These are phyloP conservation scores for Alternaria tenuissima DNA, from an alignment of 2,329 filamentous ascomycete species.

Conservation along the genomic window DNA sequence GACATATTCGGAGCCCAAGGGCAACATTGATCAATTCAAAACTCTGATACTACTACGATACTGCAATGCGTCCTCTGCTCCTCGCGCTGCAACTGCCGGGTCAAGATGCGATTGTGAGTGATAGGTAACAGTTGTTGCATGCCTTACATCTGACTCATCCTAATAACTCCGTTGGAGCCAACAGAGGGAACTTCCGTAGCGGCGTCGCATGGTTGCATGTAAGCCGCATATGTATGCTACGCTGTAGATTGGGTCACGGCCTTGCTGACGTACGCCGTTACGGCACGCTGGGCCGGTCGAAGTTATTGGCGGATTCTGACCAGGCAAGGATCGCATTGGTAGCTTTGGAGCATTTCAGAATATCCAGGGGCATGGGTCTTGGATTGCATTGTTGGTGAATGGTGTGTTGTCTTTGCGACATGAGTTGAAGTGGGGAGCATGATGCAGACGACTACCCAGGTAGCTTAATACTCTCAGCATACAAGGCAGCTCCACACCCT, in stretches of 20 bases:
- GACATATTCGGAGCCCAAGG: neutral
- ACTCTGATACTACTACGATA: neutral
- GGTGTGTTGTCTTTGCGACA: neutral
- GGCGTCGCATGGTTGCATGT: slow-evolving; percentile 5
- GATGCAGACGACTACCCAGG: neutral
- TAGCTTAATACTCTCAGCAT: neutral
- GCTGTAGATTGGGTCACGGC: slow-evolving; percentile 11
- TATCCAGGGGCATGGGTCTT: slow-evolving; percentile 1
- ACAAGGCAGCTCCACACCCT: neutral
- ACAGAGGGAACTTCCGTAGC: slow-evolving; percentile 3
- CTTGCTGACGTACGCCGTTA: slow-evolving; percentile 18
- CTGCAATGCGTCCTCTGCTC: neutral
- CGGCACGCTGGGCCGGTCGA: neutral
- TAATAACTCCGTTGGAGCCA: slow-evolving; percentile 6
- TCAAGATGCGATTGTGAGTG: no score
- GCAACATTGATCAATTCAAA: neutral
- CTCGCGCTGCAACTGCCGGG: neutral
- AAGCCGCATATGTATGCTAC: slow-evolving; percentile 13
- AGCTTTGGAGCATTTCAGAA: neutral
- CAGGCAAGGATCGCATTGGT: neutral
- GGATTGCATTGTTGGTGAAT: neutral
- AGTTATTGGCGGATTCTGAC: neutral
- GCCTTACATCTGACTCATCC: slow-evolving; percentile 7
- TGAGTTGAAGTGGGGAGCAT: neutral
- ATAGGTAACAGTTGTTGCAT: neutral